Percentiles rank a stretch among this genome's conserved stretches.
Evolutionary conservation across 257 asterid species (phyloP).

Genomic region (Mentha longifolia): DNA sequence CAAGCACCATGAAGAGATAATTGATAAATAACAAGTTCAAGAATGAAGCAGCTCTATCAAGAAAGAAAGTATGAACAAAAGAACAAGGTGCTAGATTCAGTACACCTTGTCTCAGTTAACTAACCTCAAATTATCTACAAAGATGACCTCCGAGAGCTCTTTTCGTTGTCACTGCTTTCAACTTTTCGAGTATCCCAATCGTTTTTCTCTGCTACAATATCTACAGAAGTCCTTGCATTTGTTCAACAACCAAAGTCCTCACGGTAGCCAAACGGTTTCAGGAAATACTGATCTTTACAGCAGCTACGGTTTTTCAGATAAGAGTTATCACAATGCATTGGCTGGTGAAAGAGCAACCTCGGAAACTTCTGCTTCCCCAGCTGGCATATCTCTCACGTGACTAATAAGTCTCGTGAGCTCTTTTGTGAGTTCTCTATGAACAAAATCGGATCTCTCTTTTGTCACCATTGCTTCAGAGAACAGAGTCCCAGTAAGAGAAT

Average conservation of each 20-base stretch:
- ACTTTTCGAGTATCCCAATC: slow-evolving; percentile 9
- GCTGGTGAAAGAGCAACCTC: slow-evolving; percentile 44
- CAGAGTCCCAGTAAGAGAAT: slow-evolving; percentile 54
- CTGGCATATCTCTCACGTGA: slow-evolving; percentile 58
- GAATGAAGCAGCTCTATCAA: slow-evolving; percentile 22
- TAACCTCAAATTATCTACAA: slow-evolving; percentile 35
- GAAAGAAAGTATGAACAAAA: slow-evolving; percentile 5
- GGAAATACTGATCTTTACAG: slow-evolving; percentile 15
- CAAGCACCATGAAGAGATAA: too few relatives aligned
- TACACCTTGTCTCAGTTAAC: slow-evolving; percentile 18
- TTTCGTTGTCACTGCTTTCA: slow-evolving; percentile 31
- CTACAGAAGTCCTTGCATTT: neutral
- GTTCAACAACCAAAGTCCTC: neutral
- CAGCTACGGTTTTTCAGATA: slow-evolving; percentile 28
- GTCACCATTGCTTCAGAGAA: slow-evolving; percentile 61
- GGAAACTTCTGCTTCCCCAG: slow-evolving; percentile 42
- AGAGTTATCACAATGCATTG: slow-evolving; percentile 36
- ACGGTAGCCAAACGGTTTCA: slow-evolving; percentile 22
- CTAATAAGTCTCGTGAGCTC: slow-evolving; percentile 52
- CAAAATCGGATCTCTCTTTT: slow-evolving; percentile 60
- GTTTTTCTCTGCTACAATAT: slow-evolving; percentile 6
- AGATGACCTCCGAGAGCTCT: slow-evolving; percentile 25
- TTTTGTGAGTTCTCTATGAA: slow-evolving; percentile 52
- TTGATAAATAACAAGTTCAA: neutral
- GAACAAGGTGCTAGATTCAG: slow-evolving; percentile 17